Evolutionary conservation across 2,329 filamentous ascomycete genomes (phyloP).

Genomic region (Fusarium falciforme): DNA sequence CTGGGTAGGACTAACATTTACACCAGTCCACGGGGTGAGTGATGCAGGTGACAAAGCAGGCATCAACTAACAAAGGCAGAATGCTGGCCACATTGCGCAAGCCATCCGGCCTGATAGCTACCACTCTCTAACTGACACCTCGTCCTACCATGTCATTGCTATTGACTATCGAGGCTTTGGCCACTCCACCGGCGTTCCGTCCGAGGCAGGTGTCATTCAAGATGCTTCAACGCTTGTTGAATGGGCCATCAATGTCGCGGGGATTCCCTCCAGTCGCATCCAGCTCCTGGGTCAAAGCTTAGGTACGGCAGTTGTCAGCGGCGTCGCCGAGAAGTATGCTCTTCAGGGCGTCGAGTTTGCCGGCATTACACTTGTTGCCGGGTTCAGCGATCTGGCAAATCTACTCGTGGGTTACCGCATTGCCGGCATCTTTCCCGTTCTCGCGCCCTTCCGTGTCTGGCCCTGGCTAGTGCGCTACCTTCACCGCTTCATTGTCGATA

Average conservation of each 20-base stretch:
- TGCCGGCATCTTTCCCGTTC: constrained; percentile 79
- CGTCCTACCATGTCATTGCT: constrained; percentile 83
- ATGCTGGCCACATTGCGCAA: constrained; percentile 88
- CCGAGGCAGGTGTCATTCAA: constrained; percentile 82
- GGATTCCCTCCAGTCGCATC: constrained; percentile 77
- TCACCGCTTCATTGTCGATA: constrained; percentile 76
- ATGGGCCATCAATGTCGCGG: constrained; percentile 74
- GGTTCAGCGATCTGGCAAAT: constrained; percentile 79
- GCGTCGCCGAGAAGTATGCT: constrained; percentile 77
- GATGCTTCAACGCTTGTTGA: constrained; percentile 81
- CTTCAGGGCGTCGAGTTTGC: constrained; percentile 75
- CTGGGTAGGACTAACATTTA: constrained; percentile 19
- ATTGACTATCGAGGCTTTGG: constrained; percentile 94
- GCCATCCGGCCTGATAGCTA: constrained; percentile 81
- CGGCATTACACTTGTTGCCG: constrained; percentile 81
- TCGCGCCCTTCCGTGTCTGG: constrained; percentile 78
- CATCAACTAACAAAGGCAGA: constrained; percentile 59
- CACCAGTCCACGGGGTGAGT: constrained; percentile 71
- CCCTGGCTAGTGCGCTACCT: constrained; percentile 73
- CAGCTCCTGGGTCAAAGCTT: constrained; percentile 88
- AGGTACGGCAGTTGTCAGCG: constrained; percentile 85
- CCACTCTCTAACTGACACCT: constrained; percentile 78
- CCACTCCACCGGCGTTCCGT: constrained; percentile 80
- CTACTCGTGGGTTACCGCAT: constrained; percentile 83
- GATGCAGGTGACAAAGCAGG: not conserved